Conservation (phyloP, 2,329 filamentous ascomycete species). For the Fusarium duplospermum region DNA sequence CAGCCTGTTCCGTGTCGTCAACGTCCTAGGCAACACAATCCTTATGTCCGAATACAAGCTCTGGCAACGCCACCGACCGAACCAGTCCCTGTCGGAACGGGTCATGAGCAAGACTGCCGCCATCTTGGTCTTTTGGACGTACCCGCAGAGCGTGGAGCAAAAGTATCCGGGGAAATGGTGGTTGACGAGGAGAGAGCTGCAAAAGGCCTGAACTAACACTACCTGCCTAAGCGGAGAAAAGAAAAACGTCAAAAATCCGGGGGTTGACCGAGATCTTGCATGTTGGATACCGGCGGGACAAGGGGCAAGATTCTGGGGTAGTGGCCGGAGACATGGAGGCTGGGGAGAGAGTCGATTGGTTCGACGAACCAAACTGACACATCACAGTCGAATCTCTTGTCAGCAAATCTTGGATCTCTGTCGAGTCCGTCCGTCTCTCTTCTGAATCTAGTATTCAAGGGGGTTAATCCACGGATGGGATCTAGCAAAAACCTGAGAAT, state of each 20-base stretch:
- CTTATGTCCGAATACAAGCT: slow-evolving; percentile 53
- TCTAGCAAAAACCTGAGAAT: neutral
- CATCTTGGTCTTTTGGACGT: slow-evolving; percentile 55
- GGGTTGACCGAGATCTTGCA: slow-evolving; percentile 15
- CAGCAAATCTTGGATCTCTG: neutral
- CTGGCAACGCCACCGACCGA: slow-evolving; percentile 51
- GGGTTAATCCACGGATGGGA: neutral
- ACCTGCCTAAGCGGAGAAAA: neutral
- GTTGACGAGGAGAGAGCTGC: slow-evolving; percentile 16
- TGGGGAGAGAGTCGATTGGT: neutral
- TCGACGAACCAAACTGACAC: neutral
- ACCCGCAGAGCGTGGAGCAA: slow-evolving; percentile 55
- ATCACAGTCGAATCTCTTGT: neutral
- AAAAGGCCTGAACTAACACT: neutral
- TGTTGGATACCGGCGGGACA: slow-evolving; percentile 16
- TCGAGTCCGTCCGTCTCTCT: neutral
- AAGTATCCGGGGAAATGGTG: slow-evolving; percentile 50
- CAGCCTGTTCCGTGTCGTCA: slow-evolving; percentile 54
- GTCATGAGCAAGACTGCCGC: slow-evolving; percentile 45
- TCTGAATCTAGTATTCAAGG: neutral
- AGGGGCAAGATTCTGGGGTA: slow-evolving; percentile 29
- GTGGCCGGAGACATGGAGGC: slow-evolving; percentile 38
- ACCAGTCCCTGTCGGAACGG: slow-evolving; percentile 39
- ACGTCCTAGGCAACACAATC: slow-evolving; percentile 53
- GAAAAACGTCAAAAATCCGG: slow-evolving; percentile 7